phyloP scores from a whole-genome alignment of 2,329 filamentous ascomycete species.

The Fulvia fulva region DNA sequence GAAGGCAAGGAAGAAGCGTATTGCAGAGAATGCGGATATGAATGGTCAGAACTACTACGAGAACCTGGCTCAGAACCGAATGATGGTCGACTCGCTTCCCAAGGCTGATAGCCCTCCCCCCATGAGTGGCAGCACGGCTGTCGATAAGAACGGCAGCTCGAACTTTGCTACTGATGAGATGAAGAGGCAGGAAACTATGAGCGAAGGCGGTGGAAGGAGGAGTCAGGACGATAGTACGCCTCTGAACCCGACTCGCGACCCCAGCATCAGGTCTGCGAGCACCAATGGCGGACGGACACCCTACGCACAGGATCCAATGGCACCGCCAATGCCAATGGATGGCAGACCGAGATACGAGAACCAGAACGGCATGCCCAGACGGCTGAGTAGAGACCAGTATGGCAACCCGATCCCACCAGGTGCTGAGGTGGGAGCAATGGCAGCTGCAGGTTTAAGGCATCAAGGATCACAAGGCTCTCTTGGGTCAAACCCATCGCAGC shows the following conservation, averaged over 20 bases:
- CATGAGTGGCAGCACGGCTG: slow-evolving; percentile 51
- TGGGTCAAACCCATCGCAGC: slow-evolving; percentile 30
- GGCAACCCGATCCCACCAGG: slow-evolving; percentile 51
- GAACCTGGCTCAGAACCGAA: slow-evolving; percentile 43
- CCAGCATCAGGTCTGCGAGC: slow-evolving; percentile 48
- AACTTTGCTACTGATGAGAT: slow-evolving; percentile 63
- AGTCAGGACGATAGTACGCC: slow-evolving; percentile 63
- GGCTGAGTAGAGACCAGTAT: slow-evolving; percentile 57
- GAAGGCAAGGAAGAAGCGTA: slow-evolving; percentile 87
- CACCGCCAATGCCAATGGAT: slow-evolving; percentile 36
- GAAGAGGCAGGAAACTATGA: slow-evolving; percentile 49
- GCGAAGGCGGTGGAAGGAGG: slow-evolving; percentile 35
- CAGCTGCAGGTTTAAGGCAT: slow-evolving; percentile 41
- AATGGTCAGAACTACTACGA: slow-evolving; percentile 86
- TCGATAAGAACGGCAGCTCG: slow-evolving; percentile 51
- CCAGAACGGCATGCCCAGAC: slow-evolving; percentile 32
- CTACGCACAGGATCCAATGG: slow-evolving; percentile 38
- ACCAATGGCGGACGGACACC: slow-evolving; percentile 34
- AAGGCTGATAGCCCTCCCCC: slow-evolving; percentile 52
- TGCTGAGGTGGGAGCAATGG: slow-evolving; percentile 28
- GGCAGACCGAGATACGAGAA: slow-evolving; percentile 22
- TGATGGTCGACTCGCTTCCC: slow-evolving; percentile 31
- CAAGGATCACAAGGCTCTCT: slow-evolving; percentile 47
- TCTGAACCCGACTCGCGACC: slow-evolving; percentile 59
- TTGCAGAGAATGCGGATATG: slow-evolving; percentile 95